phyloP scores from a whole-genome alignment of 1,284 basidiomycete species.

The Taiwanofungus camphoratus region DNA sequence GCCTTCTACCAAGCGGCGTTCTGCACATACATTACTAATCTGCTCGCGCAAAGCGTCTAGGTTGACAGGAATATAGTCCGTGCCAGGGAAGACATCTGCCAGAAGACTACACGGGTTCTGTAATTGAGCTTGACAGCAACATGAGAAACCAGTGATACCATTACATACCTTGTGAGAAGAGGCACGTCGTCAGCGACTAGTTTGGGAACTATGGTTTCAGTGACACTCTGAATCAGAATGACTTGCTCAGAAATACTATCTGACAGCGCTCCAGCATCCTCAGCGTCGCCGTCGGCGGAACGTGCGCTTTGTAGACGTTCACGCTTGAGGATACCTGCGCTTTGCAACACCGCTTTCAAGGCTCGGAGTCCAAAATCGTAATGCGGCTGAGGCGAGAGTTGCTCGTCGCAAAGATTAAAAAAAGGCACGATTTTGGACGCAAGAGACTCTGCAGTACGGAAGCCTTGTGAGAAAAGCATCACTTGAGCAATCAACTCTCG shows the following conservation, averaged over 20 bases:
- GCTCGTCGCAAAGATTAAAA: constrained; percentile 97
- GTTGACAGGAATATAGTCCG: constrained; percentile 87
- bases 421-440: constrained; percentile 98
- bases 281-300: constrained; percentile 35
- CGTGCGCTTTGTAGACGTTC: constrained; percentile 65
- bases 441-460: constrained; percentile 92
- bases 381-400: constrained; percentile 95
- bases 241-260: constrained; percentile 85
- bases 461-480: constrained; percentile 99
- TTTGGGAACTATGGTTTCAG: constrained; percentile 98
- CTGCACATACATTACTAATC: constrained; percentile 83
- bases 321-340: constrained; percentile 96
- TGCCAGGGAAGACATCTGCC: constrained; percentile 96
- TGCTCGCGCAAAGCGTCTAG: constrained; percentile 81
- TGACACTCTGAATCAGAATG: constrained; percentile 98
- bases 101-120: constrained; percentile 57
- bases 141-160: constrained; percentile 1
- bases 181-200: constrained; percentile 97
- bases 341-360: constrained; percentile 93
- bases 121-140: neutral
- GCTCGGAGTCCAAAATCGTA: constrained; percentile 99
- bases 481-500: constrained; percentile 98
- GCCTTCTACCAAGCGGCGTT: constrained; percentile 80
- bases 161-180: constrained; percentile 75
- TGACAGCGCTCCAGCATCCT: constrained; percentile 51